Base-by-base conservation (phyloP, 305 asterid species). In the Fraxinus dipetala region DNA sequence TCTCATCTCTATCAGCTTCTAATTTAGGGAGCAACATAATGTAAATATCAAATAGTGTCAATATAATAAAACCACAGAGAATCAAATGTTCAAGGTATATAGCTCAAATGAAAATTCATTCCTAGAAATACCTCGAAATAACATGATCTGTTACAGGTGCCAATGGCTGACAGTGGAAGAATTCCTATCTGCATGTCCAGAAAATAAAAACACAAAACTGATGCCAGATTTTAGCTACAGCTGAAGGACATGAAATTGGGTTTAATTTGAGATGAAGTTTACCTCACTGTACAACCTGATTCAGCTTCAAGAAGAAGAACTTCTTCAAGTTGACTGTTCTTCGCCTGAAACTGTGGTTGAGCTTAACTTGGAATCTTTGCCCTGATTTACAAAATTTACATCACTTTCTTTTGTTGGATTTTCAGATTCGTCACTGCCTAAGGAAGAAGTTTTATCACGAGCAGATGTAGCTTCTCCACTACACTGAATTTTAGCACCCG, bases 201-300 rank as follows among this genome's bases (percentile, higher is more conserved):
- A 87, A 86, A 85, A 87, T 81, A 84, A 81, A 80, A 86, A 77
- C 81, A 31, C 74, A 85, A 85, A 80, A 87, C 83, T 81, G 90
- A 69, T 83, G 85, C 86, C 86, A 84, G 85, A 85, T 80, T 85
- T 82, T 81, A 80, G 90, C 90, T 79, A 89, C 85, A 78, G 79
- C 85, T 86, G 87, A 77, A 85, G 87, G 84, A 85, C 80, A 83
- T 81, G 81, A 88, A 85, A 79, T 74, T 81, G n/a, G 74, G 77
- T 72, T 78, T 72, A 80, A 87, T 82, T 82, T 61, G 83, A 80
- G 84, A 84, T 76, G 76, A 85, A 82, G 80, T 80, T 86, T 91
- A 91, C 93, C 94, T 93, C 89, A 81, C 89, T 93, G 86, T 91
- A 92, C 94, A 90, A 82, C 91, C 83, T 18, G 83, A 89, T 82